phyloP scores from a whole-genome alignment of 176 grass and related monocot genomes.

The Zoysia pacifica region DNA sequence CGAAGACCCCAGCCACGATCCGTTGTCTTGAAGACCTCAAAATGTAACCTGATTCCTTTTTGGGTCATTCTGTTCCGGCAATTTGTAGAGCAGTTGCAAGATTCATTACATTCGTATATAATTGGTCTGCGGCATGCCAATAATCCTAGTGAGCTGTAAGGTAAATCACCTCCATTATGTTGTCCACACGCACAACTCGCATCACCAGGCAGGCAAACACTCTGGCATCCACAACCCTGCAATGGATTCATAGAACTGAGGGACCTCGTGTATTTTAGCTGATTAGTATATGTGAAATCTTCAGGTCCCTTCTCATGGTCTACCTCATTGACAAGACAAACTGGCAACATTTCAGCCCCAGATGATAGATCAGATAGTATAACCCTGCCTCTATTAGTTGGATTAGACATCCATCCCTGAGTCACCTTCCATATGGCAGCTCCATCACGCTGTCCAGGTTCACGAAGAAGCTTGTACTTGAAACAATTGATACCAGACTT shows the following conservation, averaged over 20 bases:
- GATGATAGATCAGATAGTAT: conserved; percentile 82
- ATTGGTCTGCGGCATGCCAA: conserved; percentile 68
- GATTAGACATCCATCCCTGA: conserved; percentile 76
- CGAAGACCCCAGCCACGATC: conserved; percentile 87
- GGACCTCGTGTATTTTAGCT: conserved; percentile 49
- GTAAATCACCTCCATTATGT: conserved; percentile 67
- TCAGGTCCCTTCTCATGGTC: conserved; percentile 71
- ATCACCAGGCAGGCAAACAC: conserved; percentile 75
- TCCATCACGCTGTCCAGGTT: conserved; percentile 71
- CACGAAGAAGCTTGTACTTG: conserved; percentile 83
- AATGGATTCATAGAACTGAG: conserved; percentile 54
- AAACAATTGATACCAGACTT: conserved; percentile 69
- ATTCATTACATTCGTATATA: conserved; percentile 72
- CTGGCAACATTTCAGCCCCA: conserved; percentile 72
- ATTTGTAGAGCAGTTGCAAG: conserved; percentile 69
- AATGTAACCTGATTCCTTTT: conserved; percentile 73
- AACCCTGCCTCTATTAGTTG: conserved; percentile 54
- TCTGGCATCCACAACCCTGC: conserved; percentile 60
- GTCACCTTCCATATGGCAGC: conserved; percentile 67
- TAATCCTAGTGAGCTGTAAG: conserved; percentile 77
- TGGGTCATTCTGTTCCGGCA: conserved; percentile 83
- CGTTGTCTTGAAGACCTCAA: conserved; percentile 85
- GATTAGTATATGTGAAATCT: conserved; percentile 71
- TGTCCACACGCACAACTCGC: conserved; percentile 60
- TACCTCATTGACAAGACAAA: conserved; percentile 85